Evolutionary conservation across 192 early-diverging fungal genomes (phyloP).

Genomic region (Backusella australiensis): DNA sequence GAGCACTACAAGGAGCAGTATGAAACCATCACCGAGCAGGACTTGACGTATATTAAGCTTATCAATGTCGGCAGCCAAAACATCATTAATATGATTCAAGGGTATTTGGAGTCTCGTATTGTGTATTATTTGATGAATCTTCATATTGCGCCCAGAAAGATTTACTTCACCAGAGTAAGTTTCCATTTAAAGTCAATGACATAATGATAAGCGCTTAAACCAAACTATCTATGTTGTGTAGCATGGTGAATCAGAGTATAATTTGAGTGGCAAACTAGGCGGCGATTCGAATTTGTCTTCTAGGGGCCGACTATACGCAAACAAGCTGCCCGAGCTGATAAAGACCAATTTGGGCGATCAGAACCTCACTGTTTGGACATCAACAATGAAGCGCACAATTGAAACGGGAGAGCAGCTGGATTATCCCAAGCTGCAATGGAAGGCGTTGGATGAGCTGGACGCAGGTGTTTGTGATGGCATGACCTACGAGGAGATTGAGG

Average conservation of each 20-base stretch:
- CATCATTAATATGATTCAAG: constrained; percentile 91
- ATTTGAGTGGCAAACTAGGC: constrained; percentile 89
- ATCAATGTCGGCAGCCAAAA: constrained; percentile 92
- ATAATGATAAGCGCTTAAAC: constrained; percentile 7
- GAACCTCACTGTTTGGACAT: constrained; percentile 92
- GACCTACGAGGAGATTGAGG: constrained; percentile 98
- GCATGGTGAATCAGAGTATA: constrained; percentile 94
- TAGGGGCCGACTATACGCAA: constrained; percentile 83
- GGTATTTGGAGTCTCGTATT: constrained; percentile 94
- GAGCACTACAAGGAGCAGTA: constrained; percentile 90
- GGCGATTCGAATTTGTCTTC: constrained; percentile 92
- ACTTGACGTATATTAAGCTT: constrained; percentile 87
- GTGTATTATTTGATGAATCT: constrained; percentile 99
- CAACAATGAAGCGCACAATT: constrained; percentile 90
- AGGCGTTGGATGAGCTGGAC: constrained; percentile 96
- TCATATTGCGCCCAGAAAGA: constrained; percentile 91
- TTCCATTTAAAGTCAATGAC: not conserved
- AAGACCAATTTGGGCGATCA: constrained; percentile 70
- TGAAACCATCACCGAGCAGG: constrained; percentile 79
- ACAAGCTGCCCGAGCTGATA: constrained; percentile 81
- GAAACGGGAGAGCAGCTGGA: constrained; percentile 79
- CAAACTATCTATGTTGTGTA: constrained; percentile 17
- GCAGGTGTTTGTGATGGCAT: constrained; percentile 97
- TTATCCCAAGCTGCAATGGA: constrained; percentile 94
- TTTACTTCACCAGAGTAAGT: constrained; percentile 82